Evolutionary conservation across 2,329 filamentous ascomycete species (phyloP).

Genomic region (Teratosphaeria nubilosa): DNA sequence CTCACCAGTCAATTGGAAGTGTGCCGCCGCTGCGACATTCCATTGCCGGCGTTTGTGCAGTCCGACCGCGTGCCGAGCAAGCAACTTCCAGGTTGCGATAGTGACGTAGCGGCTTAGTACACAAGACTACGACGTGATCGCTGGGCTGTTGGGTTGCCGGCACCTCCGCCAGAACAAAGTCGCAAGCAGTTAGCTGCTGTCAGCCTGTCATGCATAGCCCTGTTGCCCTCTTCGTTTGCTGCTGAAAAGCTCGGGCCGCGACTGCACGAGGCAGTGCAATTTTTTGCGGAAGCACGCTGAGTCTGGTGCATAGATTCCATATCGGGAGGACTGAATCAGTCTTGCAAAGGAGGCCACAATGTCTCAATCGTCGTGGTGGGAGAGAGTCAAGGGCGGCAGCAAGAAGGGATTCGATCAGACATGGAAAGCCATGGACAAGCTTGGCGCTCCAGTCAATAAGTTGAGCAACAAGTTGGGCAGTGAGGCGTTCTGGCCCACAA

Average conservation of each 20-base stretch:
- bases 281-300: neutral
- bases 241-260: neutral
- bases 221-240: neutral
- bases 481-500: conserved; percentile 78
- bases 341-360: conserved; percentile 3
- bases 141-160: neutral
- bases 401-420: conserved; percentile 67
- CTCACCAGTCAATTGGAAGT: too few relatives aligned
- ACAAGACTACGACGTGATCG: neutral
- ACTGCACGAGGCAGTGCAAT: neutral
- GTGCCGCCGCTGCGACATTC: too few relatives aligned
- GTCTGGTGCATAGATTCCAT: neutral
- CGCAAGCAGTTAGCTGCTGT: neutral
- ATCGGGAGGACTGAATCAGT: neutral
- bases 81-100: neutral
- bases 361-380: conserved; percentile 36
- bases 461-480: conserved; percentile 71
- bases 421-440: conserved; percentile 56
- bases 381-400: conserved; percentile 42
- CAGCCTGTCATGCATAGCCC: neutral
- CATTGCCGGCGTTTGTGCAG: neutral
- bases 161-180: neutral
- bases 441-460: conserved; percentile 62
- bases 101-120: neutral
- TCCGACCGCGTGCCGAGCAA: neutral